A percentile compares a stretch with the other conserved stretches of the same genome.
Evolutionary conservation across 2,329 filamentous ascomycete genomes (phyloP).

Genomic region (Phoma sp.): DNA sequence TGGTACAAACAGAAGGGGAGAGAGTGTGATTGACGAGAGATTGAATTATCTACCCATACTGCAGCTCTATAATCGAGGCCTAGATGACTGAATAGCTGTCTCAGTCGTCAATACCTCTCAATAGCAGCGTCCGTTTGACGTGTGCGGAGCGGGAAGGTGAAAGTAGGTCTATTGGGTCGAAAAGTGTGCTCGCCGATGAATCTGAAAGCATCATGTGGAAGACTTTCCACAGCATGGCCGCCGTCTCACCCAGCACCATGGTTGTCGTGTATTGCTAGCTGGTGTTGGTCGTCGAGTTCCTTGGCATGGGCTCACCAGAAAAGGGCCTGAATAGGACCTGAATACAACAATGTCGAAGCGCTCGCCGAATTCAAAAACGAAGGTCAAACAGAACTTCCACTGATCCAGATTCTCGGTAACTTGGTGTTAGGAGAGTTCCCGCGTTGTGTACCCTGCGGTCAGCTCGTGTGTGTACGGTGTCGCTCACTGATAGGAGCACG

Average conservation of each 20-base stretch:
- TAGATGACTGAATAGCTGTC: constrained; percentile 21
- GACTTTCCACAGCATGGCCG: neutral
- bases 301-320: constrained; percentile 3
- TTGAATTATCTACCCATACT: neutral
- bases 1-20: neutral
- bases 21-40: neutral
- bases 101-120: constrained; percentile 34
- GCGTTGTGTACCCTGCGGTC: no score
- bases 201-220: constrained; percentile 10
- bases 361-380: neutral
- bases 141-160: constrained; percentile 20
- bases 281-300: neutral
- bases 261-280: neutral
- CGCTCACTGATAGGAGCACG: no score
- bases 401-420: neutral
- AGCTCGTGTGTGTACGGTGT: no score
- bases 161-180: constrained; percentile 14
- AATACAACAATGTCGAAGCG: constrained; percentile 6
- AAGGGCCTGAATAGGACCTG: constrained; percentile 13
- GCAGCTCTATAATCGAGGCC: neutral
- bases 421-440: no score
- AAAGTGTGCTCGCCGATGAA: constrained; percentile 4
- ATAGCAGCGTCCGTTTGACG: constrained; percentile 26
- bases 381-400: neutral
- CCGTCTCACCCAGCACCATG: constrained; percentile 8